Evolutionary conservation across 1,284 basidiomycete genomes (phyloP).

Genomic region (Papiliotrema fonsecae): DNA sequence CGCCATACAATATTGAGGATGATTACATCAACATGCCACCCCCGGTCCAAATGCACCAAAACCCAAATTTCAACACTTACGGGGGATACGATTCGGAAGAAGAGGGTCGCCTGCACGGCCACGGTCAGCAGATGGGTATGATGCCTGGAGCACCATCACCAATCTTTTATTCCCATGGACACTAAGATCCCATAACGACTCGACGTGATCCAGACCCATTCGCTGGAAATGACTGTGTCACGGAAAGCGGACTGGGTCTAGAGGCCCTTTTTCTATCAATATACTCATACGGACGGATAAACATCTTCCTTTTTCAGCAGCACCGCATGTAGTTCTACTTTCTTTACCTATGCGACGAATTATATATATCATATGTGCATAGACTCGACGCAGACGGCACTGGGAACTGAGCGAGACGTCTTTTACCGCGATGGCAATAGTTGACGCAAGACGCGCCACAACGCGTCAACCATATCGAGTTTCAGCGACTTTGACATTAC

Average conservation of each 20-base stretch:
- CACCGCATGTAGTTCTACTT: too few species aligned
- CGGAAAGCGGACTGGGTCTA: neutral
- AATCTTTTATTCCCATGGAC: neutral
- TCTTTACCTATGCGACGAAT: too few species aligned
- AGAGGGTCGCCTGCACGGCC: neutral
- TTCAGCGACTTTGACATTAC: neutral
- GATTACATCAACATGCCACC: constrained; percentile 24
- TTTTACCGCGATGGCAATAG: too few species aligned
- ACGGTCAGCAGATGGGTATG: neutral
- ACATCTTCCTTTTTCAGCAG: too few species aligned
- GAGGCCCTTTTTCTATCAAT: neutral
- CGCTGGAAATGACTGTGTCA: too few species aligned
- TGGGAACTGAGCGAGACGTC: too few species aligned
- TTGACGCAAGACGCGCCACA: neutral
- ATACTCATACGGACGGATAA: too few species aligned
- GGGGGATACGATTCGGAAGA: constrained; percentile 7
- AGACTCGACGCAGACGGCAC: too few species aligned
- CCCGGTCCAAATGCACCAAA: constrained; percentile 16
- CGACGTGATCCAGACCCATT: neutral
- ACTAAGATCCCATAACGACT: constrained; percentile 1
- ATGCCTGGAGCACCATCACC: neutral
- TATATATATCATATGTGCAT: too few species aligned
- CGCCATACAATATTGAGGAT: constrained; percentile 13
- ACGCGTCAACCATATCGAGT: neutral
- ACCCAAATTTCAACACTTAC: neutral